Percentiles rank a stretch among this genome's conserved stretches.
Evolutionary conservation across 129 eudicot species (phyloP).

Genomic region (Flaveria robusta): DNA sequence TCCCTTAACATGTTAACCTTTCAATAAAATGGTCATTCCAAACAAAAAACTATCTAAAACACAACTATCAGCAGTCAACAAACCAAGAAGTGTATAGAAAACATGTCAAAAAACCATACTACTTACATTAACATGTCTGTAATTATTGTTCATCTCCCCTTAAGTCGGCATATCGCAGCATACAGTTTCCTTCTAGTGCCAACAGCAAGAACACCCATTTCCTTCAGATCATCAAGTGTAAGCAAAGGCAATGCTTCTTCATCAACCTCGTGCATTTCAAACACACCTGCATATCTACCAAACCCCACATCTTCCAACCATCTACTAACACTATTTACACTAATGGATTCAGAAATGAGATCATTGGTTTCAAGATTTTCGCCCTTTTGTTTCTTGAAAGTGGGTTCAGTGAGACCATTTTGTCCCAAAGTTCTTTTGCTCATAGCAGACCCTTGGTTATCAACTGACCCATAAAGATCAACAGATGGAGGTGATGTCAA

Average conservation of each 20-base stretch:
- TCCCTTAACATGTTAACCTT: not conserved
- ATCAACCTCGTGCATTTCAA: constrained; percentile 61
- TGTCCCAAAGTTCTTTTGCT: constrained; percentile 34
- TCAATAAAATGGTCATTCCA: not conserved
- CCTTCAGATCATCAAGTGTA: constrained; percentile 56
- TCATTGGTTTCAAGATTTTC: constrained; percentile 24
- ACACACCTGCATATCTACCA: constrained; percentile 45
- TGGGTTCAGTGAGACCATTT: constrained; percentile 11
- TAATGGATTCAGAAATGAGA: constrained; percentile 18
- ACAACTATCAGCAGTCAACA: constrained; percentile 30
- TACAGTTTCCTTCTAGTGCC: constrained; percentile 56
- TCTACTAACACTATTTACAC: constrained; percentile 38
- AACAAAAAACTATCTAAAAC: constrained; percentile 9
- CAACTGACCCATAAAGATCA: constrained; percentile 28
- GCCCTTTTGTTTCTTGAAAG: constrained; percentile 31
- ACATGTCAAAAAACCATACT: constrained; percentile 32
- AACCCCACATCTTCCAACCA: constrained; percentile 56
- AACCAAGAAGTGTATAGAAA: constrained; percentile 2
- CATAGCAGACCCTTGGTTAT: constrained; percentile 34
- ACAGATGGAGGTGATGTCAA: constrained; percentile 12
- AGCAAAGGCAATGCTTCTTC: constrained; percentile 54
- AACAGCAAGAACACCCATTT: constrained; percentile 63
- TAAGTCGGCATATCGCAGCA: constrained; percentile 47
- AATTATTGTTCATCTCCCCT: constrained; percentile 14
- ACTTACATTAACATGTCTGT: constrained; percentile 37